phyloP scores from a whole-genome alignment of 192 early-diverging fungal genomes.

The Entomortierella lignicola region DNA sequence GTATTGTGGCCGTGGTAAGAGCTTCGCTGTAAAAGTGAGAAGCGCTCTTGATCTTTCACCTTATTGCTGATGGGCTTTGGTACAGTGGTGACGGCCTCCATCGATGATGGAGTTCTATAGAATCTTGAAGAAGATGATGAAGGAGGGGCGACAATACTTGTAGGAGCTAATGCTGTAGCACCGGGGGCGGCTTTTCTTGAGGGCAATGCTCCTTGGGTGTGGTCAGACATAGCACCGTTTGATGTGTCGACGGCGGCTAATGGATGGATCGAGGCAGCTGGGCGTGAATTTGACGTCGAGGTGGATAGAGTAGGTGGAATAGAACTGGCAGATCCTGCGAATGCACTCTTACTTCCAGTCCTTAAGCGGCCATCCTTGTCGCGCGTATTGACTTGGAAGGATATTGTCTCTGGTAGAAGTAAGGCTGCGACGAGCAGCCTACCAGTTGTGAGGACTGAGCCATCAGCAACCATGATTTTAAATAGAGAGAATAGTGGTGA shows the following conservation, averaged over 20 bases:
- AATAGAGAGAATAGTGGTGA: neutral
- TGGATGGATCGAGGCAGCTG: conserved; percentile 54
- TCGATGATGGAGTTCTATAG: conserved; percentile 15
- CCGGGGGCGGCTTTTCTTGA: neutral
- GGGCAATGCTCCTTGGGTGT: neutral
- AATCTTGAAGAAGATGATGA: conserved; percentile 22
- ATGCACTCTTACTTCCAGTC: conserved; percentile 21
- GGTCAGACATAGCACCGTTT: conserved; percentile 26
- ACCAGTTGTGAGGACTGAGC: conserved; percentile 41
- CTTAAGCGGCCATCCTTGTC: conserved; percentile 56
- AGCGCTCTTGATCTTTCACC: conserved; percentile 28
- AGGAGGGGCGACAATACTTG: conserved; percentile 5
- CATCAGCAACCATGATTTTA: conserved; percentile 25
- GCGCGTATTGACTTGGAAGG: conserved; percentile 60
- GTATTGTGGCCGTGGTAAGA: conserved; percentile 53
- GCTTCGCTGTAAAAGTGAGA: conserved; percentile 28
- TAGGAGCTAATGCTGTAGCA: conserved; percentile 14
- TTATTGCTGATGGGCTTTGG: conserved; percentile 40
- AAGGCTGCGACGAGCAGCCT: conserved; percentile 79
- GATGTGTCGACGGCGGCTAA: conserved; percentile 56
- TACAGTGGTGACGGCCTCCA: conserved; percentile 27
- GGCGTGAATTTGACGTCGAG: neutral
- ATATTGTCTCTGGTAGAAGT: conserved; percentile 80
- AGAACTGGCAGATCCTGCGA: neutral
- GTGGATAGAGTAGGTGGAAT: neutral